Evolutionary conservation across 768 basidiomycete genomes (phyloP).

Genomic region (Hirschioporus abietinus): DNA sequence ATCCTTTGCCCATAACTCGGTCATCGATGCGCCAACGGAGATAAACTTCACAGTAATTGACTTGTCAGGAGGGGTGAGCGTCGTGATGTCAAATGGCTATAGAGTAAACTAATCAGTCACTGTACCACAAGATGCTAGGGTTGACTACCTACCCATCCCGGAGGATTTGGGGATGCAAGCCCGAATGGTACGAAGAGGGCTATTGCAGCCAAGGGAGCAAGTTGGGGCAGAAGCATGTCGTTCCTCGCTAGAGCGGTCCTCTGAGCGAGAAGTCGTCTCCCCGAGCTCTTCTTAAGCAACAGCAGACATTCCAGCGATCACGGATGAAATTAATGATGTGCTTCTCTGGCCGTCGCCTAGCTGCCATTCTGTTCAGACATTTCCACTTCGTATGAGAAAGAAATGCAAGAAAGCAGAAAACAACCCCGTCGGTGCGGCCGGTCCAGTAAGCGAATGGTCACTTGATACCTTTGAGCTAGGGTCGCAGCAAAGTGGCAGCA

Average conservation of each 20-base stretch:
- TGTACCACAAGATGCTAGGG: background rate
- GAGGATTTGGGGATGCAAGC: background rate
- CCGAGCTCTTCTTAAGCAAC: background rate
- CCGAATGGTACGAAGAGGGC: background rate
- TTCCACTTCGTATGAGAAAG: background rate
- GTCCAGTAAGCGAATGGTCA: background rate
- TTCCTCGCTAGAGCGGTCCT: background rate
- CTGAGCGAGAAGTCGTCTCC: background rate
- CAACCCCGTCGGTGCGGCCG: background rate
- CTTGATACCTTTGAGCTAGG: background rate
- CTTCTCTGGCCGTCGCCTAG: background rate
- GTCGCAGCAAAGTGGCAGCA: background rate
- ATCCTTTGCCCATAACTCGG: conserved; percentile 52
- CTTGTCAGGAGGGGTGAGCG: conserved; percentile 44
- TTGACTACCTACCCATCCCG: background rate
- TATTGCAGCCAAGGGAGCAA: background rate
- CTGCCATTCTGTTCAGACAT: background rate
- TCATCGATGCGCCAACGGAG: conserved; percentile 50
- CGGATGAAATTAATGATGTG: background rate
- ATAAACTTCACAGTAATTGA: conserved; percentile 57
- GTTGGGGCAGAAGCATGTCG: background rate
- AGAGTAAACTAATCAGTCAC: background rate
- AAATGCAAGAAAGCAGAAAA: background rate
- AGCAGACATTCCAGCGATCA: background rate
- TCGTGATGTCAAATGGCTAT: conserved; percentile 45